These are phyloP conservation scores for Mycena citricolor DNA, from an alignment of 1,284 basidiomycete genomes.

Conservation along the genomic window DNA sequence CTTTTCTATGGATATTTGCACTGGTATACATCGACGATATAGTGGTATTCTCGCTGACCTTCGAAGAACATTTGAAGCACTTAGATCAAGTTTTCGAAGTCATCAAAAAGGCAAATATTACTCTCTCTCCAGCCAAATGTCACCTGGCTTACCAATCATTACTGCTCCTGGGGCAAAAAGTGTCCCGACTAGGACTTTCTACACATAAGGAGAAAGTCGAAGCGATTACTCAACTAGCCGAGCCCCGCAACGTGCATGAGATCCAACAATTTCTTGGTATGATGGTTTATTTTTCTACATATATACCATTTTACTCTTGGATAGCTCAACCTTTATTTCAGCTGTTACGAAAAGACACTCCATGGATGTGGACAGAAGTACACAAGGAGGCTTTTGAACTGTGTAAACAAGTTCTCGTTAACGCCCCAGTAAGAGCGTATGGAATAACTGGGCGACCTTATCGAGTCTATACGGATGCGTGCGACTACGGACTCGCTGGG, in stretches of 20 bases:
- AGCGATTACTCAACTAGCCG: conserved; percentile 23
- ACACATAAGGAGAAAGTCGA: conserved; percentile 23
- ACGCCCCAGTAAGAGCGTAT: conserved; percentile 34
- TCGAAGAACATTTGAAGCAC: conserved; percentile 34
- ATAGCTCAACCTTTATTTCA: conserved; percentile 3
- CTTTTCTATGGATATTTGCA: conserved; percentile 16
- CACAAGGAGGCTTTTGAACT: conserved; percentile 28
- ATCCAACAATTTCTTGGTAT: conserved; percentile 18
- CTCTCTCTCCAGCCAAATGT: conserved; percentile 35
- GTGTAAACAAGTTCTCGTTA: conserved; percentile 28
- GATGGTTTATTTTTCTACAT: conserved; percentile 19
- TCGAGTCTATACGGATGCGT: conserved; percentile 29
- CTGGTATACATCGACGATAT: conserved; percentile 21
- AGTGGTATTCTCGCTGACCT: conserved; percentile 18
- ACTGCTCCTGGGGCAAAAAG: conserved; percentile 36
- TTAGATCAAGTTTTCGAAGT: conserved; percentile 31
- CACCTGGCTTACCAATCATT: conserved; percentile 34
- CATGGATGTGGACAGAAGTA: conserved; percentile 31
- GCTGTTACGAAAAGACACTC: neutral
- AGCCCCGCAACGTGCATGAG: conserved; percentile 25
- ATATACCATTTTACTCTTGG: conserved; percentile 1
- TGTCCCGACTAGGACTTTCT: conserved; percentile 14
- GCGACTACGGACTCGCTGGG: conserved; percentile 33
- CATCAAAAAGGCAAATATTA: conserved; percentile 30
- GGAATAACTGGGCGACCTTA: conserved; percentile 32